Base-by-base conservation (phyloP, 1,139 yeast species). In the Magnusiomyces suaveolens region DNA sequence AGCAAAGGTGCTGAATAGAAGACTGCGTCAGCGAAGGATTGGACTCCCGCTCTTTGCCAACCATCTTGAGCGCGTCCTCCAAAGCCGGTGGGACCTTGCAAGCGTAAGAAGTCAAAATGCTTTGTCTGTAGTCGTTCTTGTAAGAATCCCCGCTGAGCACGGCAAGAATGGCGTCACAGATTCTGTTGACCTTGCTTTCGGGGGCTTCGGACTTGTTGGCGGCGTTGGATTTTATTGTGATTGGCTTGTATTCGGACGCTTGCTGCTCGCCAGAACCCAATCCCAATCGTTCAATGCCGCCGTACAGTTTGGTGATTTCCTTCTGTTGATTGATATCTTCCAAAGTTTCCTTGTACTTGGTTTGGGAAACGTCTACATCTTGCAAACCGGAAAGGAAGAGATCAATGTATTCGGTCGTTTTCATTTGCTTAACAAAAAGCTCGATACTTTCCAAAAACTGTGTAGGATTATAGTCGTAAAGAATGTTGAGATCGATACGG, bases 11-110 rank as follows among this genome's bases (percentile, higher is more conserved):
- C 44, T 87, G 82, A 39, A 90, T 81, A 39, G 78, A 79, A 60
- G 79, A 79, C 21, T 72, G 73, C n/a, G 71, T 71, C 46, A 77
- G 79, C 16, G 59, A 61, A 16, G 59, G 58, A 47, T 74, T 68
- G 10, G 62, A 52, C 26, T 52, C 50, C 14, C 61, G 50, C 59
- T 79, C 72, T 0, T 77, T 65, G 1, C 83, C 77, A 56, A 87
- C 82, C 53, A 87, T 71, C 26, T 65, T 67, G 57, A 94, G 76
- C 0, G 97, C 97, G 46, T 82, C 84, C 43, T 75, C 79, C 55
- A 89, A 75, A 63, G 87, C 87, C 14, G 97, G 88, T 1, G 98
- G 98, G 50, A 79, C 80, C 71, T 87, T 88, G 68, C 96, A 87
- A 0, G 96, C 96, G 66, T 85, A 87, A 0, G 97, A 95, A 2